Evolutionary conservation across 495 filamentous ascomycete species (phyloP).

Genomic region (Daldinia childiae): DNA sequence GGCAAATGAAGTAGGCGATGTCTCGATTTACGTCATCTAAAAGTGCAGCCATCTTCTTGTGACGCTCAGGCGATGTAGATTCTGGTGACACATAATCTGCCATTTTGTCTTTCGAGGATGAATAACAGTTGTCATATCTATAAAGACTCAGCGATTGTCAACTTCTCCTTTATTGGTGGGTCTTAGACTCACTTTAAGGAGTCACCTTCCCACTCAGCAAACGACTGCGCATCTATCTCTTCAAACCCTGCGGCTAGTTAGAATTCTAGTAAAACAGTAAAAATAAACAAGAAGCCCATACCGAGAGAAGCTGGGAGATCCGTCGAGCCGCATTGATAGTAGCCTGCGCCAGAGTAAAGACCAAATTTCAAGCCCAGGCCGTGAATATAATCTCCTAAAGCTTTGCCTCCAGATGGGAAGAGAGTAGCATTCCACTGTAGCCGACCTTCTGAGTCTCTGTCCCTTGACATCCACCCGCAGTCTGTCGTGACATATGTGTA

Average conservation of each 20-base stretch:
- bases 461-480: constrained; percentile 63
- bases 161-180: constrained; percentile 46
- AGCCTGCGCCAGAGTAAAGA: constrained; percentile 64
- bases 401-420: constrained; percentile 62
- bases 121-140: constrained; percentile 64
- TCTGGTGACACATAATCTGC: constrained; percentile 53
- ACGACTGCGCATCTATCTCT: constrained; percentile 58
- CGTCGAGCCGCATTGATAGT: constrained; percentile 46
- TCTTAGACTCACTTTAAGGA: constrained; percentile 58
- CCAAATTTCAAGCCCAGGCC: constrained; percentile 62
- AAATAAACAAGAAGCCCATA: neutral
- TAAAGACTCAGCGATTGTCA: constrained; percentile 48
- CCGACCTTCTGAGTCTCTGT: constrained; percentile 55
- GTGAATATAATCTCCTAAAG: constrained; percentile 61
- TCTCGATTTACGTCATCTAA: constrained; percentile 43
- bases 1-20: constrained; percentile 62
- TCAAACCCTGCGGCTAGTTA: constrained; percentile 53
- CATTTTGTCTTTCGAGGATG: constrained; percentile 53
- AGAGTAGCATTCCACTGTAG: constrained; percentile 64
- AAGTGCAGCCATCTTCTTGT: constrained; percentile 48
- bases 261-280: neutral
- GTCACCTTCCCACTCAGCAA: constrained; percentile 60
- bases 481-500: constrained; percentile 67
- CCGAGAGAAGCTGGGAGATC: constrained; percentile 44
- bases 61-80: constrained; percentile 48